These are phyloP conservation scores for Pseudogymnoascus sp. DNA, from an alignment of 2,329 filamentous ascomycete species.

Conservation along the genomic window DNA sequence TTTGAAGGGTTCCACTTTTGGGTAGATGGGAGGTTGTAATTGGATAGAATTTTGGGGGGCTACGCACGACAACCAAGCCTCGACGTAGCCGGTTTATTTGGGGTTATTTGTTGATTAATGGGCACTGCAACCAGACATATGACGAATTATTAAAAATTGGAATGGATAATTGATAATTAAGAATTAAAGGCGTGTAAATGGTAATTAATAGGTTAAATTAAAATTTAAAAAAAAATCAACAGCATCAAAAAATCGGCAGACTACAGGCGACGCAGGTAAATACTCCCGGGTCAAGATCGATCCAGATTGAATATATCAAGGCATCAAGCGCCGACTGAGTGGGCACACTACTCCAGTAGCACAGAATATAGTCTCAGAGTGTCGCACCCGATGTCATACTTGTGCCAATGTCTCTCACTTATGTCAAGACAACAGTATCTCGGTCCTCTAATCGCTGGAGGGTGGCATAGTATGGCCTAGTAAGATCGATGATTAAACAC, in stretches of 20 bases:
- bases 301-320: background rate
- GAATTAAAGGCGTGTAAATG: background rate
- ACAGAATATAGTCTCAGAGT: background rate
- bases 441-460: background rate
- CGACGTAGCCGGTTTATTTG: background rate
- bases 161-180: background rate
- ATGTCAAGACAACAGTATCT: background rate
- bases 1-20: slow-evolving; percentile 1
- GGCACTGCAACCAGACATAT: background rate
- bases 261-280: background rate
- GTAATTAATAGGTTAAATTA: background rate
- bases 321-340: background rate
- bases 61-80: slow-evolving; percentile 3
- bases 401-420: slow-evolving; percentile 5
- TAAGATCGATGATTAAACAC: slow-evolving; percentile 2
- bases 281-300: background rate
- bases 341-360: background rate
- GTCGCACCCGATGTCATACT: background rate
- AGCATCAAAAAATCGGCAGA: background rate
- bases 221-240: background rate
- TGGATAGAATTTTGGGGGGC: background rate
- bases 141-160: background rate
- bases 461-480: slow-evolving; percentile 3
- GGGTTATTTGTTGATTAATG: background rate
- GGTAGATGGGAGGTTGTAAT: background rate